phyloP scores from a whole-genome alignment of 2,329 filamentous ascomycete species.

The Cladophialophora exuberans region DNA sequence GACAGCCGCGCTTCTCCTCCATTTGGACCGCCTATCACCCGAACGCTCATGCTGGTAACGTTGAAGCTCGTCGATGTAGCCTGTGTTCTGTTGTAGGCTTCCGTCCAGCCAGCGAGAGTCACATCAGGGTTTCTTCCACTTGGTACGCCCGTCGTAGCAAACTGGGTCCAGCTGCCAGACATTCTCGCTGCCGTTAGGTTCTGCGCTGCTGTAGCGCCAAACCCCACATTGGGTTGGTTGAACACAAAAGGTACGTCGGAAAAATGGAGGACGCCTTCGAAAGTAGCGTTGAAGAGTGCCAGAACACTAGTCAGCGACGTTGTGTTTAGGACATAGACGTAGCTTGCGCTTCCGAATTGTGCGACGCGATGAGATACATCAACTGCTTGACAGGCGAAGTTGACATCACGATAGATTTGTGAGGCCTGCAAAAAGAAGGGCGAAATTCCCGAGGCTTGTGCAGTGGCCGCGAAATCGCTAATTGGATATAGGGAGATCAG shows the following conservation, averaged over 20 bases:
- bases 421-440: constrained; percentile 21
- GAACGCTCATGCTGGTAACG: constrained; percentile 4
- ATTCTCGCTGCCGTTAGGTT: constrained; percentile 15
- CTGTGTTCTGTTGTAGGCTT: constrained; percentile 9
- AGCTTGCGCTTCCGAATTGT: constrained; percentile 12
- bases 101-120: constrained; percentile 15
- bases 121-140: constrained; percentile 10
- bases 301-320: constrained; percentile 14
- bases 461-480: constrained; percentile 11
- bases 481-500: constrained; percentile 19
- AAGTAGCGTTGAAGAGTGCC: constrained; percentile 12
- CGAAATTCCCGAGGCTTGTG: constrained; percentile 2
- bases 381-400: constrained; percentile 21
- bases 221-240: constrained; percentile 18
- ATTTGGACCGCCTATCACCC: constrained; percentile 18
- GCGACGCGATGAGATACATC: constrained; percentile 18
- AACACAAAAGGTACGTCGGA: constrained; percentile 21
- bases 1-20: constrained; percentile 13
- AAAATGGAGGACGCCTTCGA: constrained; percentile 21
- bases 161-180: constrained; percentile 21
- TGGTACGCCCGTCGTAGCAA: constrained; percentile 13
- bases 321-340: constrained; percentile 19
- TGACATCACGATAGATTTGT: constrained; percentile 21
- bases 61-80: constrained; percentile 9
- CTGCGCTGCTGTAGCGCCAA: constrained; percentile 18